Evolutionary conservation across 108 stramenopile genomes (phyloP).

Genomic region (Mediolabrus comicus): DNA sequence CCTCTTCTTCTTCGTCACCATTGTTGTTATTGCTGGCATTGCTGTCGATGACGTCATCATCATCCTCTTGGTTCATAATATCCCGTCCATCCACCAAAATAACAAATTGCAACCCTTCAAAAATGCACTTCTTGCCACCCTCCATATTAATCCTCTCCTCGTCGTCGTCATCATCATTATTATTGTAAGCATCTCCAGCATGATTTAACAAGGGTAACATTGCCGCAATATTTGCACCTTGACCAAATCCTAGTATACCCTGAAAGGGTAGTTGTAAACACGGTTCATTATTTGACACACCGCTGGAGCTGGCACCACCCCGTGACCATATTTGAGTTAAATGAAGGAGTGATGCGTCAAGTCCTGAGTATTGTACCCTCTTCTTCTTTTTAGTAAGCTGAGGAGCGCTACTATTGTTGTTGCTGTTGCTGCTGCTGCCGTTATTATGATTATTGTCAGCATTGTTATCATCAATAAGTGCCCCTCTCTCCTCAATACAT

Average conservation of each 20-base stretch:
- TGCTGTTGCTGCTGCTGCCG: slow-evolving; percentile 1
- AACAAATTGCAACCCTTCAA: slow-evolving; percentile 46
- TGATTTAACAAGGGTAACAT: slow-evolving; percentile 62
- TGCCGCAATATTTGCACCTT: slow-evolving; percentile 69
- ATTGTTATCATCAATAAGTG: background rate
- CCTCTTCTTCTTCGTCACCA: background rate
- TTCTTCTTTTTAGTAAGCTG: too few relatives aligned
- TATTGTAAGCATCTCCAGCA: background rate
- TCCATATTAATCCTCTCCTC: background rate
- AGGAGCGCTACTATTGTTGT: background rate
- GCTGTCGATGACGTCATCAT: background rate
- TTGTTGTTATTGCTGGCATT: background rate
- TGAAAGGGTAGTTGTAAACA: slow-evolving; percentile 62
- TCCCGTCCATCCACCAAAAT: slow-evolving; percentile 42
- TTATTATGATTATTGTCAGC: background rate
- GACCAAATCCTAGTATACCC: slow-evolving; percentile 77
- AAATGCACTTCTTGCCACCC: slow-evolving; percentile 7
- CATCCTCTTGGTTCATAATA: slow-evolving; percentile 14
- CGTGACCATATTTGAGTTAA: slow-evolving; percentile 76
- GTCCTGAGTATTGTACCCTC: slow-evolving; percentile 40
- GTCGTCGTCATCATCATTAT: slow-evolving; percentile 5
- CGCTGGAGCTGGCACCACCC: slow-evolving; percentile 10
- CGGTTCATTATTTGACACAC: background rate
- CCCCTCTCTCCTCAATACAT: background rate
- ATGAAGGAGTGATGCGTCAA: slow-evolving; percentile 80